Percentiles rank a stretch among this genome's conserved stretches.
Conservation (phyloP, 208 protist genomes). For the Leishmania turanica region DNA sequence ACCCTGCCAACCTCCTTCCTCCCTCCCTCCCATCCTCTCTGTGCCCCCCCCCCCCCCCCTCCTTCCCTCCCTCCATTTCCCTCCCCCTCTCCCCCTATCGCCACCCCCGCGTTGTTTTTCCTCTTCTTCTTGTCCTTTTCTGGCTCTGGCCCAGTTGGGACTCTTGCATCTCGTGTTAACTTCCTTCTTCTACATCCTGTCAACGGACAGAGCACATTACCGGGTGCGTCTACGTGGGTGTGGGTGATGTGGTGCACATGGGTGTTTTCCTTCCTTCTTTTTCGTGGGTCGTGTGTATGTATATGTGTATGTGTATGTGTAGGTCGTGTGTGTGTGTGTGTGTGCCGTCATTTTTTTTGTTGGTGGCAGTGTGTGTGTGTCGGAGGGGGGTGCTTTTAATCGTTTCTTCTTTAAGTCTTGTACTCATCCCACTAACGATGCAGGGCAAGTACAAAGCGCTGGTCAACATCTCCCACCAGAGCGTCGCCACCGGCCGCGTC, state of each 20-base stretch:
- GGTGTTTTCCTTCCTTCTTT: background rate
- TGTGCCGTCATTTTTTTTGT: background rate
- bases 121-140: background rate
- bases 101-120: too few species aligned
- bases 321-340: background rate
- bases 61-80: too few species aligned
- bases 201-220: background rate
- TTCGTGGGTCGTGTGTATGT: too few species aligned
- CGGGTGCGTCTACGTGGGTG: background rate
- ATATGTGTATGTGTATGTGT: background rate
- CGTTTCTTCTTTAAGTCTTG: background rate
- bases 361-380: too few species aligned
- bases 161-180: background rate
- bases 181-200: background rate
- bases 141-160: background rate
- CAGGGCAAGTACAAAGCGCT: background rate
- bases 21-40: background rate
- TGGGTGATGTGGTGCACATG: background rate
- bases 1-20: background rate
- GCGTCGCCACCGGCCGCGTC: background rate
- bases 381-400: background rate
- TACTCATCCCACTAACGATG: background rate
- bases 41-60: too few species aligned
- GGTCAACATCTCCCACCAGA: background rate
- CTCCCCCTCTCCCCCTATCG: background rate